phyloP scores from a whole-genome alignment of 805 yeast species.

The Helenozyma baotianmanensis region DNA sequence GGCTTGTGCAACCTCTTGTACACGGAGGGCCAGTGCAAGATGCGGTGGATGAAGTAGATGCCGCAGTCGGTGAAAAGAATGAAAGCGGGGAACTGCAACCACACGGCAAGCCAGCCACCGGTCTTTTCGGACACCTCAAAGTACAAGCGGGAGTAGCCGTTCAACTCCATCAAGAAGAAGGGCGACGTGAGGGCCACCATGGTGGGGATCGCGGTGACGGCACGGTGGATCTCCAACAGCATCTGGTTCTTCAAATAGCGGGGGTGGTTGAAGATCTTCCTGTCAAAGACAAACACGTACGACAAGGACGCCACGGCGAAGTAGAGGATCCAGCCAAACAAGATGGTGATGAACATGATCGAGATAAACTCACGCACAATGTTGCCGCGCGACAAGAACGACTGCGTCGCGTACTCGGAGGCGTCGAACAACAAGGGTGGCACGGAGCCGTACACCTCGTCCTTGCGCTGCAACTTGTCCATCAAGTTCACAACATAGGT shows the following conservation, averaged over 20 bases:
- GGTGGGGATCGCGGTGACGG: constrained; percentile 74
- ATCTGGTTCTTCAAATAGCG: constrained; percentile 92
- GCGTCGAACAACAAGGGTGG: constrained; percentile 62
- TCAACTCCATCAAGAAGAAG: constrained; percentile 80
- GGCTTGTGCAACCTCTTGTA: constrained; percentile 91
- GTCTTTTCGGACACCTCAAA: constrained; percentile 55
- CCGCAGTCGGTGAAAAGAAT: constrained; percentile 92
- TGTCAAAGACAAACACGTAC: constrained; percentile 77
- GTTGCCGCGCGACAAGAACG: constrained; percentile 69
- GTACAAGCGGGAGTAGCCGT: constrained; percentile 79
- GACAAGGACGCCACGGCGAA: constrained; percentile 71
- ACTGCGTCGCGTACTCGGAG: constrained; percentile 54
- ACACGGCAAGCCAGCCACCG: constrained; percentile 65
- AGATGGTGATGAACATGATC: constrained; percentile 60
- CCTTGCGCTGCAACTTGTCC: constrained; percentile 23
- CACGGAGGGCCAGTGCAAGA: constrained; percentile 87
- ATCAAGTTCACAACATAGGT: constrained; percentile 11
- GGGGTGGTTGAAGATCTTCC: constrained; percentile 90
- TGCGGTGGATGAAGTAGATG: constrained; percentile 86
- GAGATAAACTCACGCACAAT: constrained; percentile 66
- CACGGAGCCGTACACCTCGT: constrained; percentile 54
- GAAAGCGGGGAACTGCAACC: constrained; percentile 69
- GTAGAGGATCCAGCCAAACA: constrained; percentile 87
- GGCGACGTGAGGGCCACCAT: constrained; percentile 89
- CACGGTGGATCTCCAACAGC: constrained; percentile 74